Percentiles rank a stretch among this genome's conserved stretches.
phyloP scores from a whole-genome alignment of 2,329 filamentous ascomycete genomes.

The Nakataea oryzae region DNA sequence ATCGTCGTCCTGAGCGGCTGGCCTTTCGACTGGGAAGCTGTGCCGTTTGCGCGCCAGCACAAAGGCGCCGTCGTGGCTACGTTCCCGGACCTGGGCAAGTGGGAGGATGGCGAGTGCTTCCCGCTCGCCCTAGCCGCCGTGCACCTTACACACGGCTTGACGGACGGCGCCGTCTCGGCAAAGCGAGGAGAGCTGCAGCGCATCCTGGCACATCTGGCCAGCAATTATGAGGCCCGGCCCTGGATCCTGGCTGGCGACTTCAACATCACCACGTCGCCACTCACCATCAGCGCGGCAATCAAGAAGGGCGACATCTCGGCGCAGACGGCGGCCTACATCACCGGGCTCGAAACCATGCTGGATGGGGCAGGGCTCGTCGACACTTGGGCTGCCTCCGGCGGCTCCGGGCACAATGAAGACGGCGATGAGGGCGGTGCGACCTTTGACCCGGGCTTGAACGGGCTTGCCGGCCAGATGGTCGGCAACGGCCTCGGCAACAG shows the following conservation, averaged over 20 bases:
- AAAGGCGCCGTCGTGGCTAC: slow-evolving; percentile 44
- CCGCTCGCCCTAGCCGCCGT: slow-evolving; percentile 43
- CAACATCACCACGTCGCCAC: slow-evolving; percentile 50
- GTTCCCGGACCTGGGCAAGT: slow-evolving; percentile 21
- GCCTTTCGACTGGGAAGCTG: slow-evolving; percentile 42
- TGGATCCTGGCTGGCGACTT: slow-evolving; percentile 55
- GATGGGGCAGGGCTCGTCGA: slow-evolving; percentile 37
- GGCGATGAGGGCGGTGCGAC: slow-evolving; percentile 50
- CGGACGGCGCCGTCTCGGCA: slow-evolving; percentile 42
- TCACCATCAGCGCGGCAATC: slow-evolving; percentile 41
- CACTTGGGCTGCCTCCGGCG: slow-evolving; percentile 34
- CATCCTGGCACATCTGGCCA: slow-evolving; percentile 34
- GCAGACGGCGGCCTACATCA: slow-evolving; percentile 31
- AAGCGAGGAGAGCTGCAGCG: slow-evolving; percentile 46
- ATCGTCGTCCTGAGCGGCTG: slow-evolving; percentile 47
- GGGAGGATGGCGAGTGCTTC: slow-evolving; percentile 14
- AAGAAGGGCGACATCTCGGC: slow-evolving; percentile 41
- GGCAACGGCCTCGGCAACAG: slow-evolving; percentile 36
- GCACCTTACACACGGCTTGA: slow-evolving; percentile 52
- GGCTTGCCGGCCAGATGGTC: slow-evolving; percentile 39
- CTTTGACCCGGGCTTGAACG: slow-evolving; percentile 49
- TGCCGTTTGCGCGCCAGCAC: slow-evolving; percentile 43
- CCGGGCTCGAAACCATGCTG: slow-evolving; percentile 34
- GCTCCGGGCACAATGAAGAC: slow-evolving; percentile 24
- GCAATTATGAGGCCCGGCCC: slow-evolving; percentile 28